Evolutionary conservation across 371 early-diverging fungal genomes (phyloP), one percentile per base, ranked within the genome.

Genomic region (Zychaea mexicana): DNA sequence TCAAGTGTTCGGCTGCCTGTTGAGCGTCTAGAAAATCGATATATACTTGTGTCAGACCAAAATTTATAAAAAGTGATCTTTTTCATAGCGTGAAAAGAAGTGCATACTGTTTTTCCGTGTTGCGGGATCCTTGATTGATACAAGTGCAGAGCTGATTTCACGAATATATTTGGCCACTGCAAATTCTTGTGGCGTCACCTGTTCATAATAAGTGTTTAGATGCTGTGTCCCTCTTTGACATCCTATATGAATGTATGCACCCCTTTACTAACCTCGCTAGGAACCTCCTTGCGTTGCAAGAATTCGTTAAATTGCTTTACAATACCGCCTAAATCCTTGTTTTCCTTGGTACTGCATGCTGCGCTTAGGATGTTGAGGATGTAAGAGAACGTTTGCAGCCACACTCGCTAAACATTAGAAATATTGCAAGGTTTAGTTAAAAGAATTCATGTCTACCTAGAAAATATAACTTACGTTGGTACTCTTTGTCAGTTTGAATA

Each of bases 401-500:
- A 77, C 15, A 10, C 55, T 66, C 31, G 53, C 69, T 70, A 66
- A 15, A 27, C n/a, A n/a, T n/a, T n/a, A n/a, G n/a, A n/a, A n/a
- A n/a, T 46, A 6, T 36, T 36, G 10, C 36, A 27, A 49, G 13
- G 19, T 19, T 36, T 28, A 13, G 15, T 19, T 24, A 39, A 1
- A 46, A 56, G 15, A 15, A 15, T 28, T 12, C 2, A 38, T 26
- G 9, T 12, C 4, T 47, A 17, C 12, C 1, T 3, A 7, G 17
- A 26, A 38, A 9, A 12, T 17, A 19, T 26, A 31, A 47, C 26
- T 19, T 68, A 68, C 70, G 19, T 73, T 73, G 17, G 78, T 74
- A 33, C 75, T 80, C 19, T 61, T 21, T 0, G 77, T 67, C 26
- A 84, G 74, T 9, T 81, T 81, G 42, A 74, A 78, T 17, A 68